A percentile compares a stretch with the other conserved stretches of the same genome.
Evolutionary conservation across 1,284 basidiomycete genomes (phyloP).

Genomic region (Ceratobasidium sp.): DNA sequence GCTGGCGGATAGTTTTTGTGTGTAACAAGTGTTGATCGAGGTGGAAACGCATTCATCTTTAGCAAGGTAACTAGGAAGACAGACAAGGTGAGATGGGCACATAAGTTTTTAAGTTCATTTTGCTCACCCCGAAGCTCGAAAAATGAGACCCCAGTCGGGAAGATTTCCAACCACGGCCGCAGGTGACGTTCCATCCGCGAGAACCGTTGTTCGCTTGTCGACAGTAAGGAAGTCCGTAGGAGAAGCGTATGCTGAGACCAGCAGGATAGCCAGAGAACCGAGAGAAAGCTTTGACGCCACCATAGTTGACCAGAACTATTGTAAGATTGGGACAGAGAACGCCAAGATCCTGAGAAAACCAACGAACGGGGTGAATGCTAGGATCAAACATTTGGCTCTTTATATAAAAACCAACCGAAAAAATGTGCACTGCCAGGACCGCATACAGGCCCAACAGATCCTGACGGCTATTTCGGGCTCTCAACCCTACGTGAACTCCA

Average conservation of each 20-base stretch:
- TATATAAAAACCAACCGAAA: too few species aligned
- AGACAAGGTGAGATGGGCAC: too few species aligned
- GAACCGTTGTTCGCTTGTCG: constrained; percentile 1
- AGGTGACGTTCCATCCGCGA: not conserved
- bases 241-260: not conserved
- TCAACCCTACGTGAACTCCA: too few species aligned
- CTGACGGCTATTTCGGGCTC: too few species aligned
- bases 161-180: constrained; percentile 7
- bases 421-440: too few species aligned
- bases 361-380: too few species aligned
- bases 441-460: too few species aligned
- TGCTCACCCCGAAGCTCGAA: constrained; percentile 4
- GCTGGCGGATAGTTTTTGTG: constrained; percentile 17
- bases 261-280: not conserved
- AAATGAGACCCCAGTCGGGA: constrained; percentile 11
- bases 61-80: constrained; percentile 5
- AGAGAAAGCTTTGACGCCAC: not conserved
- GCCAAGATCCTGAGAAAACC: too few species aligned
- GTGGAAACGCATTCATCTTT: constrained; percentile 15
- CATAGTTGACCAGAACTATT: not conserved
- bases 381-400: too few species aligned
- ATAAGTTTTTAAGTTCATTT: too few species aligned
- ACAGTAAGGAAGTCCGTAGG: not conserved
- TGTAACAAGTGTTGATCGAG: constrained; percentile 26
- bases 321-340: too few species aligned